Evolutionary conservation across 495 filamentous ascomycete species (phyloP).

Genomic region (Neurospora sp.): DNA sequence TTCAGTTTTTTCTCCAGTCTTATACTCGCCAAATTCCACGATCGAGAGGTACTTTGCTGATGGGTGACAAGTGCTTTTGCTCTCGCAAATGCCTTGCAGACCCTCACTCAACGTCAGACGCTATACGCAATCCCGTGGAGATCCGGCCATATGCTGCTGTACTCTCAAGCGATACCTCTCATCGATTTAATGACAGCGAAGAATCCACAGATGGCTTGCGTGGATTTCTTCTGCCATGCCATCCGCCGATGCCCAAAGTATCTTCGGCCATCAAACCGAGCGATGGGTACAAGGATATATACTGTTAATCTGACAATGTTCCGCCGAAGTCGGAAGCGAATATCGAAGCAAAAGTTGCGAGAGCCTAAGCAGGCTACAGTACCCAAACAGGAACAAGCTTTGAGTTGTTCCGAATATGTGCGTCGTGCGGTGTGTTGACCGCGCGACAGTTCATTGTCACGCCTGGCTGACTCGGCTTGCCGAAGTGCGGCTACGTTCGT

Average conservation of each 20-base stretch:
- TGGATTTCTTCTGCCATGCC: not conserved
- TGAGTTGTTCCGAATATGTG: not conserved
- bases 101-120: not conserved
- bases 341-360: not conserved
- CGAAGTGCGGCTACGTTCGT: slow-evolving; percentile 57
- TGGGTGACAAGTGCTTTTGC: not conserved
- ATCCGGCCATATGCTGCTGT: not conserved
- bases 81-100: not conserved
- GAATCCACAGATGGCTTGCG: not conserved
- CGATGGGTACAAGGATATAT: not conserved
- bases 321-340: not conserved
- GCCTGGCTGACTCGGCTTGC: slow-evolving; percentile 38
- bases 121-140: not conserved
- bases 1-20: not conserved
- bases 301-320: not conserved
- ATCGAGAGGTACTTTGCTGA: not conserved
- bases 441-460: slow-evolving; percentile 11
- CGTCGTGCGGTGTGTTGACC: not conserved
- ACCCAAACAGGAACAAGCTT: not conserved
- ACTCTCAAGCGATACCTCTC: not conserved
- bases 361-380: not conserved
- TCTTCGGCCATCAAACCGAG: not conserved
- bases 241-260: not conserved
- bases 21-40: not conserved
- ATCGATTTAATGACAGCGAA: not conserved